phyloP scores from a whole-genome alignment of 2,329 filamentous ascomycete species.

The Colletotrichum spinosum region DNA sequence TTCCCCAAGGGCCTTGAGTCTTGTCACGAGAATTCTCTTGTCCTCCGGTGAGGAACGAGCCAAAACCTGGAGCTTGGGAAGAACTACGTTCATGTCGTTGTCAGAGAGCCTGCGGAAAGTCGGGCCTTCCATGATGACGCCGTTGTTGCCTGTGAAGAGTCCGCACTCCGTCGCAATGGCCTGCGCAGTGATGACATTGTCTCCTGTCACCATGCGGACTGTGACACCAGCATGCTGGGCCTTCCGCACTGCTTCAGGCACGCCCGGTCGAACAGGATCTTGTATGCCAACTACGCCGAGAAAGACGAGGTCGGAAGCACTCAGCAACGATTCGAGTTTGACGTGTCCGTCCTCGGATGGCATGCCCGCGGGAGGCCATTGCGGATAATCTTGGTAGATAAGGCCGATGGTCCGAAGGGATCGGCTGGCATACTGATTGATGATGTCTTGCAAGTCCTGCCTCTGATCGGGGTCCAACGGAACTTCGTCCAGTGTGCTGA shows the following conservation, averaged over 20 bases:
- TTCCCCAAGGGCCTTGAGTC: constrained; percentile 72
- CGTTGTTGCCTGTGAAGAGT: constrained; percentile 49
- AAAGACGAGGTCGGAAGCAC: constrained; percentile 48
- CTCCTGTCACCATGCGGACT: constrained; percentile 71
- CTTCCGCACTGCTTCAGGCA: constrained; percentile 69
- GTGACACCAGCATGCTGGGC: constrained; percentile 74
- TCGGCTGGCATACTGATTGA: constrained; percentile 49
- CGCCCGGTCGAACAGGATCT: constrained; percentile 73
- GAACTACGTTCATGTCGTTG: constrained; percentile 58
- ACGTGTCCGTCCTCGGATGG: constrained; percentile 69
- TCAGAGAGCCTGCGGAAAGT: constrained; percentile 69
- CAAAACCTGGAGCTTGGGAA: constrained; percentile 74
- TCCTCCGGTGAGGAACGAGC: constrained; percentile 77
- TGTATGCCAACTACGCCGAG: constrained; percentile 70
- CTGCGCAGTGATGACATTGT: constrained; percentile 56
- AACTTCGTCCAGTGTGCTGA: constrained; percentile 31
- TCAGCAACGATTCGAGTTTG: constrained; percentile 15
- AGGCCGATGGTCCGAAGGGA: constrained; percentile 55
- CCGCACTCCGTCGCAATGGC: constrained; percentile 57
- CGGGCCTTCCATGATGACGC: constrained; percentile 66
- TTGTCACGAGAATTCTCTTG: constrained; percentile 73
- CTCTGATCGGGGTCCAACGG: constrained; percentile 7
- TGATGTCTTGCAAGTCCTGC: constrained; percentile 42
- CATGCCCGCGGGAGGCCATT: constrained; percentile 62
- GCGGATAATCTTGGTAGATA: constrained; percentile 47